phyloP scores from a whole-genome alignment of 257 asterid species.

The Solanum pimpinellifolium region DNA sequence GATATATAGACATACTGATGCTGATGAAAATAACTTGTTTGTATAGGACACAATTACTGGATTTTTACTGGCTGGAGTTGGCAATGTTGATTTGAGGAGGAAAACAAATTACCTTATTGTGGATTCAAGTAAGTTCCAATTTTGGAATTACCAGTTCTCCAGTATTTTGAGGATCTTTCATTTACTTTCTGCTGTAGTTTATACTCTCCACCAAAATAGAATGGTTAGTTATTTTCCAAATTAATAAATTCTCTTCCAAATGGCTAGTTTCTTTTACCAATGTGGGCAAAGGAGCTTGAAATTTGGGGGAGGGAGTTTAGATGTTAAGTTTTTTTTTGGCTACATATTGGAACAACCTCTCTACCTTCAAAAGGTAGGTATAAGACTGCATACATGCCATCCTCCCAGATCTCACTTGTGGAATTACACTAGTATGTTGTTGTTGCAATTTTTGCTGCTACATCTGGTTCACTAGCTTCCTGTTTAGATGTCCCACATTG shows the following conservation, averaged over 20 bases:
- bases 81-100: conserved; percentile 94
- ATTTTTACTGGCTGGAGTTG: conserved; percentile 93
- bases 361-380: background rate
- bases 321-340: background rate
- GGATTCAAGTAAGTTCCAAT: conserved; percentile 62
- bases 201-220: background rate
- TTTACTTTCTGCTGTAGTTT: background rate
- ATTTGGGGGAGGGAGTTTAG: background rate
- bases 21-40: background rate
- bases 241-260: background rate
- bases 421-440: background rate
- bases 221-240: background rate
- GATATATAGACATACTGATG: background rate
- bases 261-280: background rate
- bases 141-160: background rate
- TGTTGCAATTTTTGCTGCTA: background rate
- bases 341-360: background rate
- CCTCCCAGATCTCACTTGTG: background rate
- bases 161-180: background rate
- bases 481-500: too few relatives aligned
- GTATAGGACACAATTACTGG: conserved; percentile 86
- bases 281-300: background rate
- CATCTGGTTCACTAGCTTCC: background rate
- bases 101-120: conserved; percentile 86
- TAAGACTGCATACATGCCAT: background rate